phyloP scores from a whole-genome alignment of 345 rosid species.

The Euphorbia lathyris region DNA sequence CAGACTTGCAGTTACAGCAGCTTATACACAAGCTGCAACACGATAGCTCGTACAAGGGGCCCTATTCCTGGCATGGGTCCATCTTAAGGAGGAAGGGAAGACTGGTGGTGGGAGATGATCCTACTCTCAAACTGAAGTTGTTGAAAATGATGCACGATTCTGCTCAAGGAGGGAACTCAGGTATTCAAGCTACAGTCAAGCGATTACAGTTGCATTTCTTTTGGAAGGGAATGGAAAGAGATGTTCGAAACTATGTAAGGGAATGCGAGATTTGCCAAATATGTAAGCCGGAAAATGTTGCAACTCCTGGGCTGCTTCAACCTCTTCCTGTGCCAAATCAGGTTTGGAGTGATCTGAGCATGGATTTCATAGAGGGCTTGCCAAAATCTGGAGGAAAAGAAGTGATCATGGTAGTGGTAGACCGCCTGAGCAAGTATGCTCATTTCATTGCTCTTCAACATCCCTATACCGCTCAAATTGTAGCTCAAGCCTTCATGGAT shows the following conservation, averaged over 20 bases:
- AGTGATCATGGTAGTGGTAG: neutral
- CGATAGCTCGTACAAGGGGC: too few species aligned
- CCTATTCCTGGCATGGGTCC: neutral
- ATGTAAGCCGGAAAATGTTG: neutral
- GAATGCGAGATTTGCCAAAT: neutral
- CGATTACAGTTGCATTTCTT: neutral
- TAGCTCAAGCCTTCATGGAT: too few species aligned
- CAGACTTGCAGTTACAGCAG: too few species aligned
- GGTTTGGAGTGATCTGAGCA: neutral
- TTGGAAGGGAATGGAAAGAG: neutral
- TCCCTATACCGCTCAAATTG: too few species aligned
- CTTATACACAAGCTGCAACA: neutral
- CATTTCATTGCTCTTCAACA: too few species aligned
- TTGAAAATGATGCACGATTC: neutral
- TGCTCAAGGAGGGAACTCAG: neutral
- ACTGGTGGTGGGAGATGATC: neutral
- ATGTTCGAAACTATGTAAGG: too few species aligned
- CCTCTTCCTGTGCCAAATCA: neutral
- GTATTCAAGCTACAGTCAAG: neutral
- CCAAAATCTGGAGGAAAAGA: neutral
- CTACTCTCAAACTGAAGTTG: neutral
- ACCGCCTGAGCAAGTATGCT: neutral
- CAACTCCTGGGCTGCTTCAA: neutral
- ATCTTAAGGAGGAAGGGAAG: neutral
- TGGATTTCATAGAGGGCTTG: neutral